Base-by-base conservation (phyloP, 345 rosid species). In the Xanthoceras sorbifolium region DNA sequence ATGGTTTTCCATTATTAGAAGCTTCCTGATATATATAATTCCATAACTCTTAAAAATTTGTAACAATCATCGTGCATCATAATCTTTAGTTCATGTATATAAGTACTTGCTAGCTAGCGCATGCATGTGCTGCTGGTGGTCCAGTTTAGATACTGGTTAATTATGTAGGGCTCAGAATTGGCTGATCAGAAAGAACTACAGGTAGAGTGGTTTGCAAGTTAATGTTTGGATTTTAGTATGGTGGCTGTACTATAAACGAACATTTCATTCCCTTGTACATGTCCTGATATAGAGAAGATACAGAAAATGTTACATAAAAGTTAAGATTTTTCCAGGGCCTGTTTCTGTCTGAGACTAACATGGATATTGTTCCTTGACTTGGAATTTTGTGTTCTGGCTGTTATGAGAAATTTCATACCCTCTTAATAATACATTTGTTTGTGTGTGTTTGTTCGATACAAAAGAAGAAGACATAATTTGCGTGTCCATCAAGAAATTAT, bases 171-270 rank as follows among this genome's bases (percentile, higher is more conserved):
- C 9, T 25, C 20, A 73, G 14, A 46, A 11, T 25, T 29, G 44
- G 12, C n/a, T 14, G 29, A 74, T 15, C 20, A 63, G 31, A 69
- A 48, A 63, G n/a, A 46, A 74, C 29, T 57, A 40, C 62, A 6
- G 20, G 25, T 5, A 32, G 70, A 20, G 29, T 18, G 77, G 32
- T 23, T 1, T 72, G 25, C 7, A 64, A 64, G 63, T 4, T 66
- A 26, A 20, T 14, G 29, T 29, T 76, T 76, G 80, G 77, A 72
- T 36, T 81, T 62, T 67, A 76, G 75, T 70, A 50, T 23, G 17
- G 22, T 72, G 83, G 69, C 57, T 60, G 61, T 73, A 55, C 52
- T 22, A 11, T 23, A 5, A 18, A 10, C 52, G 6, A 18, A 8
- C 52, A 18, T 15, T 72, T 40, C 64, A 44, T 50, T 66, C 38